Percentiles rank a stretch among this genome's conserved stretches.
These are phyloP conservation scores for Borealophlyctis nickersoniae DNA, from an alignment of 192 early-diverging fungal genomes.

Conservation along the genomic window DNA sequence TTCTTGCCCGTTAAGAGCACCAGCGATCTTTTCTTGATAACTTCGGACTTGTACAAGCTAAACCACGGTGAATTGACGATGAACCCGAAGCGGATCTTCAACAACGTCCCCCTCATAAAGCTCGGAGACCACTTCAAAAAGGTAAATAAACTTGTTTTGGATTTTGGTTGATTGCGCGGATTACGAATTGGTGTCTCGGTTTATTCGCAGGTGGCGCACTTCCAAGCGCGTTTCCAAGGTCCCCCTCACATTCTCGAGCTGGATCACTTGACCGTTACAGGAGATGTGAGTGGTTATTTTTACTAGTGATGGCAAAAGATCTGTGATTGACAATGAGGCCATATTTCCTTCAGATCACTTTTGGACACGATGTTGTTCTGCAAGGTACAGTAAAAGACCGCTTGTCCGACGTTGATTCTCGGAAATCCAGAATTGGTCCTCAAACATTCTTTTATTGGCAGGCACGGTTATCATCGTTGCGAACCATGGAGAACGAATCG, in stretches of 20 bases:
- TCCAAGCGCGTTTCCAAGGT: slow-evolving; percentile 83
- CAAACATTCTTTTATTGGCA: slow-evolving; percentile 1
- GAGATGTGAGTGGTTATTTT: too few species aligned
- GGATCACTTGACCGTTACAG: slow-evolving; percentile 97
- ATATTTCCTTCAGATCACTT: too few species aligned
- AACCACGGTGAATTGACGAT: slow-evolving; percentile 89
- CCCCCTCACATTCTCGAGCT: slow-evolving; percentile 95
- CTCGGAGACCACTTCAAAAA: slow-evolving; percentile 99
- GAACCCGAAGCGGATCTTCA: slow-evolving; percentile 92
- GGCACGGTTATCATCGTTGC: slow-evolving; percentile 99
- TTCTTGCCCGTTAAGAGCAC: slow-evolving; percentile 99
- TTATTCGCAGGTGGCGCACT: slow-evolving; percentile 64
- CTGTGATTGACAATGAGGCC: too few species aligned
- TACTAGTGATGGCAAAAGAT: too few species aligned
- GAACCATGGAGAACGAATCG: slow-evolving; percentile 91
- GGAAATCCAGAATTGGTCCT: slow-evolving; percentile 31
- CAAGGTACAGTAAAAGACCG: slow-evolving; percentile 18
- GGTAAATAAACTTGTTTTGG: slow-evolving; percentile 40
- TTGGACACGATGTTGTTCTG: slow-evolving; percentile 89
- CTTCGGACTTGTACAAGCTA: slow-evolving; percentile 89
- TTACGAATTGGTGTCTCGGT: neutral
- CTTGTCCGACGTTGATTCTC: neutral
- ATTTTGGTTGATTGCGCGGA: neutral
- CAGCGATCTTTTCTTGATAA: slow-evolving; percentile 94
- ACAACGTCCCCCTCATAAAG: slow-evolving; percentile 90